Evolutionary conservation across 1,284 basidiomycete genomes (phyloP), one percentile per base, ranked within the genome.

Genomic region (Cystobasidium pallidum): DNA sequence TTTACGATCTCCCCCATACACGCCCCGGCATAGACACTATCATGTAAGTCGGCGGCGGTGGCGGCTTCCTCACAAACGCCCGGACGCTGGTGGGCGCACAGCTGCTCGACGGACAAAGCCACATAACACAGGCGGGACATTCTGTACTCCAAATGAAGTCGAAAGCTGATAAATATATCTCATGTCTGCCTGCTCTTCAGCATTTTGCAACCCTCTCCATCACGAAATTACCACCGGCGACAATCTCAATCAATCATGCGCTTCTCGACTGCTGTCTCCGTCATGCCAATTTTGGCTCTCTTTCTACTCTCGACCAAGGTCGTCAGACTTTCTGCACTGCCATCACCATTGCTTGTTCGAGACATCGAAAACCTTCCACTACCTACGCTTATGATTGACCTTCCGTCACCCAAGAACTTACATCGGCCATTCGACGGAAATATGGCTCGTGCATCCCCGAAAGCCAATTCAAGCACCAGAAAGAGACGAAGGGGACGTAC

Each of bases 361-460:
- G 32, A n/a, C 54, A 32, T 34, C 32, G 30, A 34, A 34, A 7
- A 30, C 10, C 24, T 57, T 1, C 54, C 54, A 3, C 54, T 57
- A n/a, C 54, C 54, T 28, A 15, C 54, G 36, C 15, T 57, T 57
- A 13, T 11, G 19, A 34, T 57, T 34, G 54, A 57, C n/a, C 54
- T 57, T 19, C 54, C 54, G 11, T 34, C 32, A n/a, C 54, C 54
- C 10, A 57, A 57, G 36, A n/a, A 17, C 30, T 32, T 57, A 34
- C 54, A 32, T n/a, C 32, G 28, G n/a, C 15, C 54, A 15, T 15
- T 24, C 13, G 19, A 51, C 28, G 13, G 24, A 39, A 24, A 34
- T 6, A n/a, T 47, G 15, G 21, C 51, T 19, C 64, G 49, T n/a
- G 47, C 49, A 24, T 67, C 66, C n/a, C 66, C 66, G 3, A 67